Conservation (phyloP, 2,329 filamentous ascomycete genomes). For the Apiospora saccharicola region DNA sequence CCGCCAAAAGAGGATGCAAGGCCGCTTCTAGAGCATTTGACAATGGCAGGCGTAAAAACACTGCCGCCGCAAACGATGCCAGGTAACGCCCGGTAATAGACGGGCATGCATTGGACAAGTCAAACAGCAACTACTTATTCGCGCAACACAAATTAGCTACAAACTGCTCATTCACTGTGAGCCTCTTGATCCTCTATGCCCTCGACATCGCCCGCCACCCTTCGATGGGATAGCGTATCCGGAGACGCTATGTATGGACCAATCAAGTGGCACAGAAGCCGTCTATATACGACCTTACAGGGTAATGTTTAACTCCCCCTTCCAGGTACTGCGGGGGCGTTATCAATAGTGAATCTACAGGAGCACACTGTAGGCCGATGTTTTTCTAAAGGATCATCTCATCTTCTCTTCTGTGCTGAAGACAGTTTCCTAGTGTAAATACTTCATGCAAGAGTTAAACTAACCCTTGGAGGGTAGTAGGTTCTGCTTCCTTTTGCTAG, state of each 20-base stretch:
- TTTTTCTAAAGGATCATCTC: too few species aligned
- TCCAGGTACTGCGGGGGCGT: too few species aligned
- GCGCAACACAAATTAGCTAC: neutral
- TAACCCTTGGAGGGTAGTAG: too few species aligned
- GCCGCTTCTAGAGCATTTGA: neutral
- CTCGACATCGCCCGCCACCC: neutral
- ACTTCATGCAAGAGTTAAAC: too few species aligned
- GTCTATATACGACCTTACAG: too few species aligned
- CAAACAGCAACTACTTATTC: neutral
- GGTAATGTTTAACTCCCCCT: too few species aligned
- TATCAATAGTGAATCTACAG: too few species aligned
- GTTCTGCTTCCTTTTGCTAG: neutral
- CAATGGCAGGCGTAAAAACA: neutral
- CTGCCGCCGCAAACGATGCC: slow-evolving; percentile 6
- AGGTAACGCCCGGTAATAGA: neutral
- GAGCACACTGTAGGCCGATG: too few species aligned
- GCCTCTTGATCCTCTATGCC: neutral
- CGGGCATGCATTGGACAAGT: neutral
- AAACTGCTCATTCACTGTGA: neutral
- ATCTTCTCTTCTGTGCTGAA: too few species aligned
- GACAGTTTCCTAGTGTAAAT: too few species aligned
- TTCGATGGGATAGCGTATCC: neutral
- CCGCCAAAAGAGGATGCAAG: neutral
- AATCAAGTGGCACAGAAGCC: neutral
- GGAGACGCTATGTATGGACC: neutral